Evolutionary conservation across 768 basidiomycete species (phyloP), one percentile per base, ranked within the genome.

Genomic region (Roridomyces roridus): DNA sequence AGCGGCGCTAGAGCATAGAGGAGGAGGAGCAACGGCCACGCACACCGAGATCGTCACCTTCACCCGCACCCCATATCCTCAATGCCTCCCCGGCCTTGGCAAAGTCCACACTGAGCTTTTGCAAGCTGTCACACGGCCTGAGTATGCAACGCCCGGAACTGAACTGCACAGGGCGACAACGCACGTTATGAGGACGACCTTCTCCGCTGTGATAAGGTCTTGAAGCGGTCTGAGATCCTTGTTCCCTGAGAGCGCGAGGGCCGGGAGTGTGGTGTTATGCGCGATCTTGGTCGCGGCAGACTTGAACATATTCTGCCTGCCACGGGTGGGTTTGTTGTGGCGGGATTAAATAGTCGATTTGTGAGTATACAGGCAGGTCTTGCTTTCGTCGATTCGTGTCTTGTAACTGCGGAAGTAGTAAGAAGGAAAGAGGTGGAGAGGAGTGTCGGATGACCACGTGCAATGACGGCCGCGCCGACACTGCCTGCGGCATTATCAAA

Each of bases 201-300:
- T 98, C 74, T 97, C 94, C 1, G 91, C 84, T 2, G 85, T 88
- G 52, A 98, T 98, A 60, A 96, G 80, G 67, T 95, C 94, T 68
- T 97, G 94, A 8, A 97, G 76, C 0, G 87, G 85, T 24, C 88
- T 76, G 4, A 95, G 73, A 69, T 96, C 94, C 65, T 87, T 85
- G 69, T 93, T 94, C 0, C 78, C 81, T 14, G 69, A 80, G 17
- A 58, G 50, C n/a, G 78, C 75, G 10, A 92, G 72, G 0, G 85
- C 78, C 39, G 94, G 89, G 6, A 95, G 76, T 4, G 91, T 89
- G 1, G 92, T 87, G 67, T 93, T 94, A 72, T 96, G 94, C 2
- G 94, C 94, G 70, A 96, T 83, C 73, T 87, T 92, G 34, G 88
- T 85, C 64, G 89, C 88, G 28, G 88, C 88, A 15, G 79, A 80